Percentiles rank a stretch among this genome's conserved stretches.
These are phyloP conservation scores for Arthrobotrys conoides DNA, from an alignment of 2,329 filamentous ascomycete genomes.

Conservation along the genomic window DNA sequence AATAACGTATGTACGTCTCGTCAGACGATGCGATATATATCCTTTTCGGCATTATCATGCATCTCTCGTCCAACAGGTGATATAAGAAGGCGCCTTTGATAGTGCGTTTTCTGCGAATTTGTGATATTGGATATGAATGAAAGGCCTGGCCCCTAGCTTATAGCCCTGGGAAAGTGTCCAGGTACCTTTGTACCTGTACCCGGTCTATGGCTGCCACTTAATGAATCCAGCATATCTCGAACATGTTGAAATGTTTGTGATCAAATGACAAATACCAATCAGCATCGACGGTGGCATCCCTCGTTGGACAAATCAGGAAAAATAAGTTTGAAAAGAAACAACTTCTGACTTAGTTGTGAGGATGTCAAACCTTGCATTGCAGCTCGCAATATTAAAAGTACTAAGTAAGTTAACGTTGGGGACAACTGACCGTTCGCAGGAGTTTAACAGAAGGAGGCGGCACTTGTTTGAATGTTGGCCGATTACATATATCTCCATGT, in stretches of 20 bases:
- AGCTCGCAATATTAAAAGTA: constrained; percentile 33
- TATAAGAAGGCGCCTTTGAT: constrained; percentile 29
- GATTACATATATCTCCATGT: constrained; percentile 38
- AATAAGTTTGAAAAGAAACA: constrained; percentile 32
- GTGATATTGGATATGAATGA: not conserved
- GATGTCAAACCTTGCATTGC: constrained; percentile 54
- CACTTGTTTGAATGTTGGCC: constrained; percentile 47
- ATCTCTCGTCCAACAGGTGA: constrained; percentile 47
- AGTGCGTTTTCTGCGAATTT: constrained; percentile 38
- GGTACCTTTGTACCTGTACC: constrained; percentile 42
- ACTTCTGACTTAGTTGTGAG: constrained; percentile 20
- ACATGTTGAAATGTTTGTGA: constrained; percentile 46
- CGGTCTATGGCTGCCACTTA: constrained; percentile 21
- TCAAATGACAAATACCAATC: constrained; percentile 60
- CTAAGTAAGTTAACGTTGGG: constrained; percentile 12
- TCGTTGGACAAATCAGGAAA: constrained; percentile 53
- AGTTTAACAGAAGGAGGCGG: constrained; percentile 43
- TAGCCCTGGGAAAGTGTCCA: constrained; percentile 1
- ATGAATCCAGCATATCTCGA: constrained; percentile 26
- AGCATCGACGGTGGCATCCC: constrained; percentile 36
- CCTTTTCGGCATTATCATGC: constrained; percentile 32
- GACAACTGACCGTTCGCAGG: constrained; percentile 24
- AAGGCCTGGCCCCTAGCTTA: constrained; percentile 16
- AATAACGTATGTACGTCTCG: constrained; percentile 33
- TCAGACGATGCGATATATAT: constrained; percentile 47